A percentile compares a stretch with the other conserved stretches of the same genome.
phyloP scores from a whole-genome alignment of 2,329 filamentous ascomycete genomes.

The Pestalotiopsis sp. region DNA sequence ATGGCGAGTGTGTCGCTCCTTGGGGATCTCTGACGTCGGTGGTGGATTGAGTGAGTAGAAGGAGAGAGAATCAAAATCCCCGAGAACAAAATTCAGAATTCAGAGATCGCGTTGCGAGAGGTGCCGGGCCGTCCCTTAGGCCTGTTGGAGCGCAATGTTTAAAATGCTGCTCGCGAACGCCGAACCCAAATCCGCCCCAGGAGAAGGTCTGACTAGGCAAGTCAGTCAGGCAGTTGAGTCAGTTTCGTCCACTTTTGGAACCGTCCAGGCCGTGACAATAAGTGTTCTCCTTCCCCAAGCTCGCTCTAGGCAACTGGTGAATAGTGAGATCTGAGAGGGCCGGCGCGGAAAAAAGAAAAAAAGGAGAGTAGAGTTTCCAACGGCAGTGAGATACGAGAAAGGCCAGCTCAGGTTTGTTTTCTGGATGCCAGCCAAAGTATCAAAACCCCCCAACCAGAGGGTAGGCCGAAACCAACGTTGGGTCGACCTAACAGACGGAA shows the following conservation, averaged over 20 bases:
- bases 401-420: not conserved
- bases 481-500: not conserved
- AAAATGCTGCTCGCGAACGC: conserved; percentile 3
- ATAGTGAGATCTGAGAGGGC: not conserved
- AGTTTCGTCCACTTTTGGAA: conserved; percentile 1
- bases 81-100: not conserved
- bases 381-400: not conserved
- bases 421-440: not conserved
- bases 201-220: not conserved
- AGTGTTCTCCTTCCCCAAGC: not conserved
- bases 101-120: not conserved
- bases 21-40: not conserved
- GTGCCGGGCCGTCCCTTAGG: conserved; percentile 4
- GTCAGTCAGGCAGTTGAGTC: conserved; percentile 1
- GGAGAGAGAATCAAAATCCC: not conserved
- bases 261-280: not conserved
- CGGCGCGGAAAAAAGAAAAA: not conserved
- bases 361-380: not conserved
- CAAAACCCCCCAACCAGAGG: not conserved
- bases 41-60: not conserved
- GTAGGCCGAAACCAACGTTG: not conserved
- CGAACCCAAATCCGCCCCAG: not conserved
- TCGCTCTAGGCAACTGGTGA: not conserved
- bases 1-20: not conserved
- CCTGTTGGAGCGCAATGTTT: not conserved